These are phyloP conservation scores for Coprinellus micaceus DNA, from an alignment of 768 basidiomycete genomes.

Conservation along the genomic window DNA sequence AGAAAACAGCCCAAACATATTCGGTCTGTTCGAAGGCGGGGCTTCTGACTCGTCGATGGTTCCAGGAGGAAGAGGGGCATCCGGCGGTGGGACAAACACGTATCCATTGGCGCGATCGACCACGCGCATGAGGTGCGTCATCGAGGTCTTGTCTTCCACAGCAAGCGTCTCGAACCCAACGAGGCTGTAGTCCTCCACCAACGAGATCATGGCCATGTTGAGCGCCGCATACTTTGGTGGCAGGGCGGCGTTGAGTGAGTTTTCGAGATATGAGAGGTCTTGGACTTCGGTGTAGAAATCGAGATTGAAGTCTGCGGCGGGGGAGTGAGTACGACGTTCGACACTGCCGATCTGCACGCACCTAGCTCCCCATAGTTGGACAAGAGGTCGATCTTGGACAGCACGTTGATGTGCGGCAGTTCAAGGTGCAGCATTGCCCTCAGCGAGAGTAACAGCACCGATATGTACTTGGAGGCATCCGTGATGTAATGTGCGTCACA, in stretches of 20 bases:
- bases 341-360: slow-evolving; percentile 30
- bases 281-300: slow-evolving; percentile 98
- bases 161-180: slow-evolving; percentile 97
- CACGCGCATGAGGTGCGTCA: slow-evolving; percentile 79
- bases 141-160: slow-evolving; percentile 95
- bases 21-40: slow-evolving; percentile 50
- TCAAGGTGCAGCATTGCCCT: slow-evolving; percentile 98
- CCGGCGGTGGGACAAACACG: slow-evolving; percentile 66
- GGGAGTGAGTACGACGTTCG: background rate
- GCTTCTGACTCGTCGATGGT: slow-evolving; percentile 30
- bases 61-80: slow-evolving; percentile 30
- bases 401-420: slow-evolving; percentile 95
- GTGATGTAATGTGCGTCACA: slow-evolving; percentile 98
- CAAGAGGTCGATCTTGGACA: slow-evolving; percentile 94
- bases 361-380: slow-evolving; percentile 88
- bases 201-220: slow-evolving; percentile 85
- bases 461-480: slow-evolving; percentile 92
- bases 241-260: slow-evolving; percentile 57
- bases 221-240: slow-evolving; percentile 68
- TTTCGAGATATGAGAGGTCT: slow-evolving; percentile 86
- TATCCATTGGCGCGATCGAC: slow-evolving; percentile 94
- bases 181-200: slow-evolving; percentile 91
- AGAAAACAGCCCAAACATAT: slow-evolving; percentile 65
- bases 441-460: slow-evolving; percentile 85
- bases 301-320: slow-evolving; percentile 81